phyloP scores from a whole-genome alignment of 2,329 filamentous ascomycete genomes.

The Colletotrichum sp. region DNA sequence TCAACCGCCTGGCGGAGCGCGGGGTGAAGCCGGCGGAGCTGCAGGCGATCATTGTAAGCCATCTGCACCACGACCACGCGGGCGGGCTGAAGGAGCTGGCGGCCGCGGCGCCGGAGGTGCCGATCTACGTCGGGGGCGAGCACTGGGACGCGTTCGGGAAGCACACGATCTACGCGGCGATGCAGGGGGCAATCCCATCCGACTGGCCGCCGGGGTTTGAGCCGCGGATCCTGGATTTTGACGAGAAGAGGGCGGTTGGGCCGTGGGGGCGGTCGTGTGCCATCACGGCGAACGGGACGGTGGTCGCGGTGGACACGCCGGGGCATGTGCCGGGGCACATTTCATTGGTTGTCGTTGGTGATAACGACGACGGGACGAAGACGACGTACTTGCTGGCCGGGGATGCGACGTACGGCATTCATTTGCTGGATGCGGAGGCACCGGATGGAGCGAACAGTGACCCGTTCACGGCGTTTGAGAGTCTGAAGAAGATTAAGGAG shows the following conservation, averaged over 20 bases:
- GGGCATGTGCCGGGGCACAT: constrained; percentile 39
- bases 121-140: constrained; percentile 26
- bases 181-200: constrained; percentile 32
- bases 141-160: constrained; percentile 35
- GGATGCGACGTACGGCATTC: constrained; percentile 35
- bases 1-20: constrained; percentile 18
- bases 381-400: constrained; percentile 32
- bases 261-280: constrained; percentile 32
- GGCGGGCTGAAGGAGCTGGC: constrained; percentile 28
- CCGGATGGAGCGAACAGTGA: constrained; percentile 36
- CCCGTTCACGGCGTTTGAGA: constrained; percentile 32
- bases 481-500: constrained; percentile 33
- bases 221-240: constrained; percentile 30
- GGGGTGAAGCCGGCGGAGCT: constrained; percentile 26
- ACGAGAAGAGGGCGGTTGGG: constrained; percentile 27
- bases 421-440: constrained; percentile 33
- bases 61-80: constrained; percentile 34
- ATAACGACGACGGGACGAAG: constrained; percentile 13
- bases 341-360: constrained; percentile 25
- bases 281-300: constrained; percentile 31
- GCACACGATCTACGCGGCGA: constrained; percentile 27
- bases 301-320: constrained; percentile 36
- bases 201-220: constrained; percentile 35
- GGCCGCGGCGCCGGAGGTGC: constrained; percentile 27
- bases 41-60: constrained; percentile 30